These are phyloP conservation scores for Phoma sp. DNA, from an alignment of 2,329 filamentous ascomycete species.

Conservation along the genomic window DNA sequence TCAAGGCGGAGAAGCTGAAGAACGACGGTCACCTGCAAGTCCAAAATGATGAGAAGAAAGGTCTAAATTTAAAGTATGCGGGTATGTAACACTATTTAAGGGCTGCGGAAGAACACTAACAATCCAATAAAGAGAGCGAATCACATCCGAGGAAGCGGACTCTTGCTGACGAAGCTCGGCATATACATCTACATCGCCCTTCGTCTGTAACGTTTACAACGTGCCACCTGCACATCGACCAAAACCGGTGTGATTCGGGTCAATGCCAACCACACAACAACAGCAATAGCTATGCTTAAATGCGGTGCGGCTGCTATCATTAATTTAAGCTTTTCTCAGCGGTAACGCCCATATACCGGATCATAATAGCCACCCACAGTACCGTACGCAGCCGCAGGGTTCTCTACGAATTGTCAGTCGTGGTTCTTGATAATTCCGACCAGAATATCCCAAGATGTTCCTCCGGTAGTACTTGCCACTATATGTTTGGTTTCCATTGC, in stretches of 20 bases:
- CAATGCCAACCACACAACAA: not conserved
- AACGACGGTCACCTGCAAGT: no score
- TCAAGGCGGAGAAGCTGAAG: not conserved
- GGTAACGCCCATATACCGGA: constrained; percentile 32
- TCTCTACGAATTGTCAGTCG: constrained; percentile 3
- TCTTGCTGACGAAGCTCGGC: constrained; percentile 10
- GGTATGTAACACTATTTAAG: not conserved
- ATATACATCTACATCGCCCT: constrained; percentile 18
- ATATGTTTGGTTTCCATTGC: constrained; percentile 3
- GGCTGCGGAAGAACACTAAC: not conserved
- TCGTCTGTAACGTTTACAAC: not conserved
- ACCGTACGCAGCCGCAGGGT: constrained; percentile 8
- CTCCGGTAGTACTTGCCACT: not conserved
- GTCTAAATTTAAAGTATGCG: not conserved
- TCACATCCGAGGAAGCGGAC: constrained; percentile 10
- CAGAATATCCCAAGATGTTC: not conserved
- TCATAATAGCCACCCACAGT: constrained; percentile 30
- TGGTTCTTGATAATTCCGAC: constrained; percentile 5
- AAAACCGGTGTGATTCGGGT: constrained; percentile 6
- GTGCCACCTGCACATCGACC: constrained; percentile 31
- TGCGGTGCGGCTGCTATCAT: not conserved
- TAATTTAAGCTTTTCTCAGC: constrained; percentile 12
- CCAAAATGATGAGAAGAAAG: no score
- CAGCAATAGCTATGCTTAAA: not conserved
- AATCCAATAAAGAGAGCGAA: not conserved